Percentiles rank a stretch among this genome's conserved stretches.
These are phyloP conservation scores for Drechslerella coelobrocha DNA, from an alignment of 2,329 filamentous ascomycete genomes.

Conservation along the genomic window DNA sequence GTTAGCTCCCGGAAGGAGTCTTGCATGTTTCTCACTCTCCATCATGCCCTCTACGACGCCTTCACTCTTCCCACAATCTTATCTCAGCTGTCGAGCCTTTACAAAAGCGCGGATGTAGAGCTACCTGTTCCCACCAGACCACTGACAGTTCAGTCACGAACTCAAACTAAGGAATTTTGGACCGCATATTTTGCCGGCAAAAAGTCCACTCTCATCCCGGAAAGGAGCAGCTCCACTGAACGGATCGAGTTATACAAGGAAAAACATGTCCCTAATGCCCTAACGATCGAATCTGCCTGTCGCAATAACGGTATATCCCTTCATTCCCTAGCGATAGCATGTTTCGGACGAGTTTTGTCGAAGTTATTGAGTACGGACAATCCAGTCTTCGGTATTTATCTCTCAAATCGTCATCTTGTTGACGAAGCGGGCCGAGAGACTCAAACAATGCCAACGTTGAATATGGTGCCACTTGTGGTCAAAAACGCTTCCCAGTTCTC, in stretches of 20 bases:
- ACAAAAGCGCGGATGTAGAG: constrained; percentile 52
- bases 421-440: constrained; percentile 55
- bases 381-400: constrained; percentile 77
- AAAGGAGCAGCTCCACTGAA: constrained; percentile 35
- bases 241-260: constrained; percentile 61
- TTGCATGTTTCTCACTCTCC: constrained; percentile 67
- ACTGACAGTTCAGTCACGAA: constrained; percentile 1
- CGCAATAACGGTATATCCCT: constrained; percentile 68
- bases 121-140: neutral
- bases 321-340: constrained; percentile 78
- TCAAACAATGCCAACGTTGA: constrained; percentile 72
- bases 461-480: constrained; percentile 75
- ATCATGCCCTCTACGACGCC: constrained; percentile 89
- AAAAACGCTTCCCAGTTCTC: constrained; percentile 54
- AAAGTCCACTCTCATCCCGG: constrained; percentile 49
- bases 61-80: constrained; percentile 75
- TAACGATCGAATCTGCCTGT: constrained; percentile 60
- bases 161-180: constrained; percentile 39
- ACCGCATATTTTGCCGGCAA: constrained; percentile 18
- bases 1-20: constrained; percentile 33
- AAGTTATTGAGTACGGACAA: constrained; percentile 55
- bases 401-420: constrained; percentile 70
- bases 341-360: constrained; percentile 64
- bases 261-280: constrained; percentile 60
- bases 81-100: constrained; percentile 62